phyloP scores from a whole-genome alignment of 192 early-diverging fungal species.

The Coemansia sp. region DNA sequence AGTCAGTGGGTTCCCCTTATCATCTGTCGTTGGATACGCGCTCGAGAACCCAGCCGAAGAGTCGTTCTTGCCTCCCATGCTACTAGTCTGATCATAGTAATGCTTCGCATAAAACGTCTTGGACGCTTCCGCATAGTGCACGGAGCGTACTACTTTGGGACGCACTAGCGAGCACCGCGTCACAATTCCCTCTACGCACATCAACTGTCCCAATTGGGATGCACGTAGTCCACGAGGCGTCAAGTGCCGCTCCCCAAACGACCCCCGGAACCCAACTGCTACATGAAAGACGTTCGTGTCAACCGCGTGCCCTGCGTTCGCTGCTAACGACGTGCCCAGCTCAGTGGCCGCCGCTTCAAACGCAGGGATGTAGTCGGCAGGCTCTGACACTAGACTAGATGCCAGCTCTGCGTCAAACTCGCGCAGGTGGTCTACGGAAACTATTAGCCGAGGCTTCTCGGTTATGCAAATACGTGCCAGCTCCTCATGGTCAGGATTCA shows the following conservation, averaged over 20 bases:
- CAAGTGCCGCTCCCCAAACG: conserved; percentile 86
- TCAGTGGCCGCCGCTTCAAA: conserved; percentile 63
- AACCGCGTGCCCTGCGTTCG: conserved; percentile 3
- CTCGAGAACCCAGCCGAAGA: conserved; percentile 56
- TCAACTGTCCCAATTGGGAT: conserved; percentile 75
- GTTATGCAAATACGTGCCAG: conserved; percentile 14
- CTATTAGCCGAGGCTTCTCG: conserved; percentile 65
- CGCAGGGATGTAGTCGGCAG: conserved; percentile 81
- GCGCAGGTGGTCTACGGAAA: conserved; percentile 89
- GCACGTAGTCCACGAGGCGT: conserved; percentile 85
- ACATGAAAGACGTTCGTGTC: conserved; percentile 32
- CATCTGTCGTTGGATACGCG: conserved; percentile 93
- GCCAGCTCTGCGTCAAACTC: conserved; percentile 70
- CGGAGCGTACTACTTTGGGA: conserved; percentile 86
- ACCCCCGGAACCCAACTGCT: conserved; percentile 84
- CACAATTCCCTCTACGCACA: conserved; percentile 96
- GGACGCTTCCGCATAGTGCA: conserved; percentile 91
- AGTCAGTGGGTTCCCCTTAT: conserved; percentile 83
- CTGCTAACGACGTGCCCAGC: conserved; percentile 6
- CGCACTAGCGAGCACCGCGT: conserved; percentile 96
- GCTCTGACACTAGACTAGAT: conserved; percentile 66
- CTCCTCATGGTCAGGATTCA: conserved; percentile 37
- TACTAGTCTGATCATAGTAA: conserved; percentile 85
- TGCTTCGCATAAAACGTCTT: conserved; percentile 75
- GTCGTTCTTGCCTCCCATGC: conserved; percentile 50